Evolutionary conservation across 2,329 filamentous ascomycete genomes (phyloP).

Genomic region (Penicillium sp.): DNA sequence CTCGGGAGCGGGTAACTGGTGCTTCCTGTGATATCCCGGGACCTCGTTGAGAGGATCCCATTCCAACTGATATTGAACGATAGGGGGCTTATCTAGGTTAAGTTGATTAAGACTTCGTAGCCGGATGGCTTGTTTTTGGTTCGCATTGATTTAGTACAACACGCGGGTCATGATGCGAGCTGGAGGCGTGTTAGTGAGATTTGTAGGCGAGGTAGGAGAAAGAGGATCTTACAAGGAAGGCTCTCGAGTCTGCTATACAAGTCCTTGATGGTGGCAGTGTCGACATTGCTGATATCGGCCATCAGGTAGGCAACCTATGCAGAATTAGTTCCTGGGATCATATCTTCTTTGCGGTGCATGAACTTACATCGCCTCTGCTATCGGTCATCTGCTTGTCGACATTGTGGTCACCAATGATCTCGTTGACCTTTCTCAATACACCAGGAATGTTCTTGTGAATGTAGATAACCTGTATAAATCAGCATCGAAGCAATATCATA

Average conservation of each 20-base stretch:
- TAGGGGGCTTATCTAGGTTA: constrained; percentile 11
- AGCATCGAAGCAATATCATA: neutral
- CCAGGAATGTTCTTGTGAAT: constrained; percentile 96
- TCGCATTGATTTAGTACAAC: constrained; percentile 36
- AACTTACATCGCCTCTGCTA: constrained; percentile 75
- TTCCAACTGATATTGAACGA: constrained; percentile 4
- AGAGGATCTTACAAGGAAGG: constrained; percentile 64
- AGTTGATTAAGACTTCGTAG: constrained; percentile 22
- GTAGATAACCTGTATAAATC: constrained; percentile 66
- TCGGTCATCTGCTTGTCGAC: constrained; percentile 99
- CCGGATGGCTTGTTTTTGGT: constrained; percentile 2
- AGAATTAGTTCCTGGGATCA: constrained; percentile 13
- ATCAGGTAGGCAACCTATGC: constrained; percentile 81
- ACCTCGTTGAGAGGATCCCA: constrained; percentile 23
- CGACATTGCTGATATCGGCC: constrained; percentile 91
- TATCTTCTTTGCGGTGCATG: too few relatives aligned
- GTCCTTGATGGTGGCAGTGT: constrained; percentile 74
- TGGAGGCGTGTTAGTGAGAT: constrained; percentile 17
- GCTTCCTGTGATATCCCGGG: neutral
- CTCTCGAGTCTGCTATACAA: constrained; percentile 78
- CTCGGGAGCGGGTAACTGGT: neutral
- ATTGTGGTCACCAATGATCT: constrained; percentile 90
- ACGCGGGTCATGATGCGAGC: constrained; percentile 48
- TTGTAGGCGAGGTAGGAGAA: neutral
- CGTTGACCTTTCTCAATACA: constrained; percentile 91